These are phyloP conservation scores for Diplocarpon rosae DNA, from an alignment of 2,329 filamentous ascomycete genomes.

Conservation along the genomic window DNA sequence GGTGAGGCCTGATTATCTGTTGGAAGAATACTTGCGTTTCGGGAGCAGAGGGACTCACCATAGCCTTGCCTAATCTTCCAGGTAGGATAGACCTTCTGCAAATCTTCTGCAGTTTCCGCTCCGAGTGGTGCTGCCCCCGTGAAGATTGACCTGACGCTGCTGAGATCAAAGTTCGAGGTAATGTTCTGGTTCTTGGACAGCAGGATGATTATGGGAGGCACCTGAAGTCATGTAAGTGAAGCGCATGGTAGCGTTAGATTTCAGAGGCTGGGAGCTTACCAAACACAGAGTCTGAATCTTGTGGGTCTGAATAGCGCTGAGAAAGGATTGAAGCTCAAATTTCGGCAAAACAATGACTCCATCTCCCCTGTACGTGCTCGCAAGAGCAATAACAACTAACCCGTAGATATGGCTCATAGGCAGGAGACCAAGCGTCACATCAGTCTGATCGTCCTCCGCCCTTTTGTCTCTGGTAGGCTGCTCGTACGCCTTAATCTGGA, in stretches of 20 bases:
- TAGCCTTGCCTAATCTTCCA: constrained; percentile 63
- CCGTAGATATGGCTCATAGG: constrained; percentile 83
- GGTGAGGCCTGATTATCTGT: constrained; percentile 46
- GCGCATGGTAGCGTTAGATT: neutral
- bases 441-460: constrained; percentile 26
- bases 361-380: constrained; percentile 59
- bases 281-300: constrained; percentile 58
- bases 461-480: constrained; percentile 39
- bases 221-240: constrained; percentile 30
- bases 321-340: constrained; percentile 59
- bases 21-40: neutral
- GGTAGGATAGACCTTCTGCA: constrained; percentile 48
- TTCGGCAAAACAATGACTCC: constrained; percentile 61
- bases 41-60: constrained; percentile 32
- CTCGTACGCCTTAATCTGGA: constrained; percentile 34
- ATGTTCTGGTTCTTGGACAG: constrained; percentile 55
- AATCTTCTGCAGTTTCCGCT: constrained; percentile 56
- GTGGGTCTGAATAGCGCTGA: constrained; percentile 54
- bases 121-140: constrained; percentile 72
- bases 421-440: constrained; percentile 53
- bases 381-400: constrained; percentile 59
- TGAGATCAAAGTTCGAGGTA: constrained; percentile 59
- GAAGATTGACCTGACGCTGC: constrained; percentile 52
- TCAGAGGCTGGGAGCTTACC: constrained; percentile 32
- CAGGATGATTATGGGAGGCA: constrained; percentile 72